Evolutionary conservation across 2,329 filamentous ascomycete species (phyloP).

Genomic region (Bimuria novae-zelandiae): DNA sequence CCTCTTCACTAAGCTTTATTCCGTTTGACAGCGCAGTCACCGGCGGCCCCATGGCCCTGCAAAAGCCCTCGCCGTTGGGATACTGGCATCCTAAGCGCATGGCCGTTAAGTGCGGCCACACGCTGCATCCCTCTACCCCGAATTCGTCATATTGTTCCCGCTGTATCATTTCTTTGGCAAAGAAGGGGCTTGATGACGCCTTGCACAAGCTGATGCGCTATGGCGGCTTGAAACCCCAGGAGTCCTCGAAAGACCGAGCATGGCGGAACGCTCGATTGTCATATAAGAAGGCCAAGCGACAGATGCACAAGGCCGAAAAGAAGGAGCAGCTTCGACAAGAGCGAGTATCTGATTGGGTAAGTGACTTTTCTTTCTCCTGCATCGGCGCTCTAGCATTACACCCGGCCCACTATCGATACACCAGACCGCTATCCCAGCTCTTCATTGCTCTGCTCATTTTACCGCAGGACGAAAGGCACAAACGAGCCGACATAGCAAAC

Average conservation of each 20-base stretch:
- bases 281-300: constrained; percentile 18
- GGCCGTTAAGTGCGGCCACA: constrained; percentile 30
- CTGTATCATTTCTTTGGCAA: constrained; percentile 20
- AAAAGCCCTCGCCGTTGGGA: not conserved
- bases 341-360: constrained; percentile 28
- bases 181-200: constrained; percentile 19
- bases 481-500: not conserved
- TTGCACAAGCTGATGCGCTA: constrained; percentile 14
- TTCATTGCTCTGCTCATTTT: not conserved
- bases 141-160: constrained; percentile 25
- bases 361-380: not conserved
- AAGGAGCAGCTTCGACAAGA: constrained; percentile 27
- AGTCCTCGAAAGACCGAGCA: constrained; percentile 18
- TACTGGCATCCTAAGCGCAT: constrained; percentile 14
- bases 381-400: not conserved
- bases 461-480: not conserved
- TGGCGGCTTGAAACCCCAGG: constrained; percentile 19
- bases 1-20: not conserved
- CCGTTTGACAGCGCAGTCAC: not conserved
- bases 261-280: constrained; percentile 29
- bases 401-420: not conserved
- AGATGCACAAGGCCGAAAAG: constrained; percentile 16
- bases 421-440: not conserved
- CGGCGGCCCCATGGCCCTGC: not conserved
- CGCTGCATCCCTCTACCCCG: constrained; percentile 26